Conservation (phyloP, 345 rosid species). For the Rhodamnia rubescens region DNA sequence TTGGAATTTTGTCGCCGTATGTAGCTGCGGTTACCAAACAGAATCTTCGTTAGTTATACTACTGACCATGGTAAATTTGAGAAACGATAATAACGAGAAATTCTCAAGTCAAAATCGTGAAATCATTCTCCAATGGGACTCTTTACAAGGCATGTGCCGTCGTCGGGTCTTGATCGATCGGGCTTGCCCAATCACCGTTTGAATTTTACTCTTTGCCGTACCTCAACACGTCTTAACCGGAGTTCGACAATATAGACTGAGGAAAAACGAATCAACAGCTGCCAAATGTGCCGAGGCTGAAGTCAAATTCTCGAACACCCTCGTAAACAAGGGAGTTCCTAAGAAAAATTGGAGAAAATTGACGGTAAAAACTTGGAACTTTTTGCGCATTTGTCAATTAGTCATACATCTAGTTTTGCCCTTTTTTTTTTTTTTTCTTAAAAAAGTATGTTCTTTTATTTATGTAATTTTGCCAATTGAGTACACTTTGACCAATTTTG, state of each 20-base stretch:
- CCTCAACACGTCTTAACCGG: background rate
- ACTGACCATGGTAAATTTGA: background rate
- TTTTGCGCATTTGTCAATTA: too few relatives aligned
- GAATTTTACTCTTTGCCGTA: background rate
- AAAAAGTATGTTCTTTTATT: too few relatives aligned
- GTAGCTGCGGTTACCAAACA: background rate
- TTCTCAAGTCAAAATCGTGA: background rate
- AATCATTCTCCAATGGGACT: background rate
- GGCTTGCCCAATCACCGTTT: too few relatives aligned
- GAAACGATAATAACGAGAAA: background rate
- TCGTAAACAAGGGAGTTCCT: background rate
- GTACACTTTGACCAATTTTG: too few relatives aligned
- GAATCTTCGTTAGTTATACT: background rate
- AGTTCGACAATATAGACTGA: background rate
- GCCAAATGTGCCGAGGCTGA: background rate
- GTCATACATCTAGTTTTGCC: too few relatives aligned
- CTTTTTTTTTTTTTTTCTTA: too few relatives aligned
- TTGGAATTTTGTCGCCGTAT: background rate
- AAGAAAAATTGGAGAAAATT: too few relatives aligned
- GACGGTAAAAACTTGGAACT: too few relatives aligned
- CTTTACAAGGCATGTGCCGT: background rate
- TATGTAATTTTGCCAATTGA: too few relatives aligned
- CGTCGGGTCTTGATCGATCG: background rate
- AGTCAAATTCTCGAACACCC: background rate
- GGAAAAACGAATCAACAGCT: too few relatives aligned